Base-by-base conservation (phyloP, 306 rosid genomes). In the Chamaecrista fasciculata region DNA sequence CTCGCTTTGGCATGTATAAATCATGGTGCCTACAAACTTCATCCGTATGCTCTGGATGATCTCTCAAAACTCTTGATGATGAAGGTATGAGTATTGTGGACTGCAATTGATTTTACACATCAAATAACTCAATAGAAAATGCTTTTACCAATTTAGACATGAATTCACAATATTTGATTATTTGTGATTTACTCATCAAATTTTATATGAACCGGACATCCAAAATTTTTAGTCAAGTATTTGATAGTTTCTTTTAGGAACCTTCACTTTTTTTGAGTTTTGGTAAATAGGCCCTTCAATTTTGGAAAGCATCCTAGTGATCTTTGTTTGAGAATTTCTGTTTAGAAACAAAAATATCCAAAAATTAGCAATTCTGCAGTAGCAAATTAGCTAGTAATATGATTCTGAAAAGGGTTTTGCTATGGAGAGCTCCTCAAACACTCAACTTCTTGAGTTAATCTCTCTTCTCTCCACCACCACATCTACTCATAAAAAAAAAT, bases 11-110 rank as follows among this genome's bases (percentile, higher is more conserved):
- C 89, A 1, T 94, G 78, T 67, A 85, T 92, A 73, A 88, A 90
- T 64, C 83, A 76, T 69, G 82, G 86, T 20, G 87, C 95, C 48
- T 90, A 94, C 89, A 94, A 90, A 82, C 98, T 90, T 82, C 88
- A 86, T 74, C 92, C 96, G 15, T 94, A 88, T 76, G 89, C 95
- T 58, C 53, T 94, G 71, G 36, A 69, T 6, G 77, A 82, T 72
- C 84, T 94, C 20, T 85, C 96, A 46, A 74, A 72, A 55, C 80
- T 79, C 70, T 76, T 94, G 78, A 85, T 88, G 84, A 88, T 90
- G 90, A 79, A 79, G 98, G 98, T 91, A 84, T 69, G 55, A 58
- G 62, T 76, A 60, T 37, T 58, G 20, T 51, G 78, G 44, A 33
- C 24, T 69, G 47, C 31, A 36, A 16, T 33, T 29, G 18, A 26